Percentiles rank a stretch among this genome's conserved stretches.
phyloP scores from a whole-genome alignment of 2,329 filamentous ascomycete genomes.

The Aphanoascus verrucosus region DNA sequence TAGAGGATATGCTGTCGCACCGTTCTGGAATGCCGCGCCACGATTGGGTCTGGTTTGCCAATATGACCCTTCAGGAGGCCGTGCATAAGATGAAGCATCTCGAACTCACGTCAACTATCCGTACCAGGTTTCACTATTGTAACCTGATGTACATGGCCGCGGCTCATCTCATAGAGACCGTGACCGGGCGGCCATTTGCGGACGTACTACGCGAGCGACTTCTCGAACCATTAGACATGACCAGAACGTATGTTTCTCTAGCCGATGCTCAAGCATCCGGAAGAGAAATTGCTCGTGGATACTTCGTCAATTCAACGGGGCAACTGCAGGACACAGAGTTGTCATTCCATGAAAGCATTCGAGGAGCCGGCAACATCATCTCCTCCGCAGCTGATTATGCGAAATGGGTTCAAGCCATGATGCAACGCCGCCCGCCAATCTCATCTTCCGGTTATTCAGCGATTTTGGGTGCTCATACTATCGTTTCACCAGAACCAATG shows the following conservation, averaged over 20 bases:
- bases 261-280: constrained; percentile 25
- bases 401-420: constrained; percentile 42
- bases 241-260: constrained; percentile 28
- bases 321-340: constrained; percentile 12
- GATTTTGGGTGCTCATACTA: constrained; percentile 9
- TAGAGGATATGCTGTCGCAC: constrained; percentile 29
- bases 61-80: constrained; percentile 27
- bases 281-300: constrained; percentile 20
- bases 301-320: constrained; percentile 16
- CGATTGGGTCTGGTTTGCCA: constrained; percentile 21
- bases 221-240: constrained; percentile 36
- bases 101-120: constrained; percentile 31
- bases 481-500: constrained; percentile 7
- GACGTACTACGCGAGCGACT: constrained; percentile 27
- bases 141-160: constrained; percentile 45
- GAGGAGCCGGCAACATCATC: constrained; percentile 19
- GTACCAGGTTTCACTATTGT: constrained; percentile 41
- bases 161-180: constrained; percentile 37
- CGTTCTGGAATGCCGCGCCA: constrained; percentile 25
- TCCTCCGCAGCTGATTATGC: constrained; percentile 32
- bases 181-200: constrained; percentile 28
- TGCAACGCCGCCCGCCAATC: constrained; percentile 6
- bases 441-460: constrained; percentile 12
- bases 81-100: constrained; percentile 37
- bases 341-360: constrained; percentile 8